Evolutionary conservation across 176 grass and related monocot genomes (phyloP), one percentile per base, ranked within the genome.

Genomic region (Triticum dicoccoides): DNA sequence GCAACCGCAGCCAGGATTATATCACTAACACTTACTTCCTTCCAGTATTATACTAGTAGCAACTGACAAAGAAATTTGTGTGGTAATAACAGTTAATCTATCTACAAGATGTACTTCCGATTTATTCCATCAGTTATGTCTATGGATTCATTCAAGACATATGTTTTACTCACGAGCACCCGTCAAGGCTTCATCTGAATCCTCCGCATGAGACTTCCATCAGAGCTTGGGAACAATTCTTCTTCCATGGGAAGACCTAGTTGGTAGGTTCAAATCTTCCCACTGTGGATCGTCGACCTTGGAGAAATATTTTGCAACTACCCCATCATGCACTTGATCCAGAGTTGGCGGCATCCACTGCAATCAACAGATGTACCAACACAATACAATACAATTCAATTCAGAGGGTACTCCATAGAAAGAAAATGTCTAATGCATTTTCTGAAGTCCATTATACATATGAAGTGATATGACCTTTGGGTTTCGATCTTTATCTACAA

Each of bases 401-500:
- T 71, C 49, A 76, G 38, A 74, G 67, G 35, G 35, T 49, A 76
- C 61, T n/a, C 52, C 32, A 39, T 1, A 44, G 11, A 67, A 86
- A 70, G 14, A n/a, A 20, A 15, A 30, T 10, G 49, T 69, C 10
- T 6, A 84, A 65, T 8, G 11, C 2, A 37, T 62, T 35, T 68
- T 37, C 81, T 39, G 25, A 49, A 12, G 4, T 73, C 41, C 76
- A 29, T 42, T 71, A 9, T 15, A 86, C 82, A 83, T 12, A 90
- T 20, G 33, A 77, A 59, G 45, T 77, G 45, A 65, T 75, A 58
- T 64, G 21, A 98, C 94, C 94, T 93, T 98, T 76, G 97, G 97
- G 18, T 98, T 96, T 81, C 83, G 90, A 85, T 98, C 93, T 79
- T 92, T 98, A 72, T 94, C 93, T 71, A 96, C 24, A 45, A 98